Evolutionary conservation across 371 early-diverging fungal genomes (phyloP).

Genomic region (Circinella minor): DNA sequence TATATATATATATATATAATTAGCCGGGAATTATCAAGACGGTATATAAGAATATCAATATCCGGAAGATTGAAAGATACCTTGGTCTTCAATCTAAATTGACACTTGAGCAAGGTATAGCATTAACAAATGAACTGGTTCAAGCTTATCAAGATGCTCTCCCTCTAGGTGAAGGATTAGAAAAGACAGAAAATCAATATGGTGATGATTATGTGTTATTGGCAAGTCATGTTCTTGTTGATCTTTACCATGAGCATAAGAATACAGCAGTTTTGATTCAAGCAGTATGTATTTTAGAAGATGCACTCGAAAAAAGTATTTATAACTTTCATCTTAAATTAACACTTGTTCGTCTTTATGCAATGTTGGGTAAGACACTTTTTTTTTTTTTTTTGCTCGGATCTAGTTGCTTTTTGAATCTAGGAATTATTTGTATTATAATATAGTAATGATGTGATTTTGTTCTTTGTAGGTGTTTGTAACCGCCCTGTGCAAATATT

Average conservation of each 20-base stretch:
- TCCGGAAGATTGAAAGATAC: constrained; percentile 59
- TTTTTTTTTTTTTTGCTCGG: neutral
- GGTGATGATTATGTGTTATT: constrained; percentile 83
- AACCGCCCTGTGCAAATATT: constrained; percentile 70
- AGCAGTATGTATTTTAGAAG: constrained; percentile 75
- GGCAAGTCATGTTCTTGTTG: constrained; percentile 63
- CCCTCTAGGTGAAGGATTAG: constrained; percentile 65
- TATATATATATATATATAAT: neutral
- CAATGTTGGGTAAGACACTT: constrained; percentile 60
- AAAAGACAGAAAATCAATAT: constrained; percentile 77
- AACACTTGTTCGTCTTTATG: constrained; percentile 79
- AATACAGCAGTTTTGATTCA: constrained; percentile 39
- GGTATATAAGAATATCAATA: constrained; percentile 54
- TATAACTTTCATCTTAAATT: constrained; percentile 86
- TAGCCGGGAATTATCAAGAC: constrained; percentile 40
- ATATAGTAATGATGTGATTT: neutral
- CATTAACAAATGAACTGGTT: constrained; percentile 56
- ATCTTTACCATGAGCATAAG: constrained; percentile 49
- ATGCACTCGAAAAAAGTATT: constrained; percentile 73
- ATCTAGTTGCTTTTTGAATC: neutral
- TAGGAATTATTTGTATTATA: constrained; percentile 11
- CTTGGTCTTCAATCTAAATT: constrained; percentile 37
- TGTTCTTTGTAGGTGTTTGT: constrained; percentile 54
- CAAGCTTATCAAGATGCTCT: constrained; percentile 60
- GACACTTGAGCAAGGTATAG: constrained; percentile 16